Conservation (phyloP, 1,284 basidiomycete species). For the Apiotrichum montevideense region DNA sequence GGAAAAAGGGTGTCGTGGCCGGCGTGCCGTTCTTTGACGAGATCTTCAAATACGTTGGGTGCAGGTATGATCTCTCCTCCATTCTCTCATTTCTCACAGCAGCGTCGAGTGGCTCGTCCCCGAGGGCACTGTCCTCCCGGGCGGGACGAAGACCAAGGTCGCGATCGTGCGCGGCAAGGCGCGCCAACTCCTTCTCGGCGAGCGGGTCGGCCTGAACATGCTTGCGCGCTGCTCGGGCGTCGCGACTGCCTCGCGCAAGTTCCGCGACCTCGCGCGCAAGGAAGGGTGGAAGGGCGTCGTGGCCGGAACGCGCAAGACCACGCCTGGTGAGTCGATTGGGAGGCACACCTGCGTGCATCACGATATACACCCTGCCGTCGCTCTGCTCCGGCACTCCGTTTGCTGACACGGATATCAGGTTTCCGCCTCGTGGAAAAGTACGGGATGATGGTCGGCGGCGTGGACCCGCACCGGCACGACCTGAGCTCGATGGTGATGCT, state of each 20-base stretch:
- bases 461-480: conserved; percentile 95
- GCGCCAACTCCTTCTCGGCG: conserved; percentile 82
- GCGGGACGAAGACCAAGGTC: conserved; percentile 61
- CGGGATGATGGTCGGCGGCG: conserved; percentile 95
- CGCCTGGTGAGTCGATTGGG: conserved; percentile 59
- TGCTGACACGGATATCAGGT: conserved; percentile 48
- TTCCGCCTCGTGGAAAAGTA: conserved; percentile 98
- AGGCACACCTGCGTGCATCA: too few relatives aligned
- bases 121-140: conserved; percentile 78
- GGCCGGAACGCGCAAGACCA: conserved; percentile 95
- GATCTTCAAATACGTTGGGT: conserved; percentile 82
- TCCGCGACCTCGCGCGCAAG: conserved; percentile 71
- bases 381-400: too few relatives aligned
- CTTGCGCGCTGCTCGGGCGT: conserved; percentile 94
- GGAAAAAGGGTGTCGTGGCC: conserved; percentile 70
- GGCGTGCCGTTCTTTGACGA: conserved; percentile 95
- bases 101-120: conserved; percentile 88
- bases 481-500: conserved; percentile 99
- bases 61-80: conserved; percentile 59
- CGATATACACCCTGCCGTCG: background rate
- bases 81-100: conserved; percentile 3
- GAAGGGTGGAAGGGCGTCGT: conserved; percentile 83
- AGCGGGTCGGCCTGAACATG: conserved; percentile 88
- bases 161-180: conserved; percentile 89
- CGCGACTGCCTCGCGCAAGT: conserved; percentile 77